Conservation (phyloP, 2,329 filamentous ascomycete species). For the Stagonosporopsis rhizophila region DNA sequence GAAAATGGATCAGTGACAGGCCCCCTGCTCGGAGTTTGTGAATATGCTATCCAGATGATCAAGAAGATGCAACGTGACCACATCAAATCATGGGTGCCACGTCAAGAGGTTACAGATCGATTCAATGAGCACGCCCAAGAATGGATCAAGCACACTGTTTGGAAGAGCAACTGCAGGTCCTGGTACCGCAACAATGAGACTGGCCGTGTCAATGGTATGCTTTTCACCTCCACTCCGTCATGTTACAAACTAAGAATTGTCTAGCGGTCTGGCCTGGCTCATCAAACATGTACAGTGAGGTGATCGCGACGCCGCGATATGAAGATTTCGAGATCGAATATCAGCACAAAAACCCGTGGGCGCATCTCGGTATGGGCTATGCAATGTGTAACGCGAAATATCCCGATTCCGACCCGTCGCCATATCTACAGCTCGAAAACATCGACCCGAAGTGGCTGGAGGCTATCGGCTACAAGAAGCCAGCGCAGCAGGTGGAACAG, state of each 20-base stretch:
- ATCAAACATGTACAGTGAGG: slow-evolving; percentile 57
- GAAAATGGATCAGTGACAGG: slow-evolving; percentile 57
- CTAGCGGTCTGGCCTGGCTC: slow-evolving; percentile 60
- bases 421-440: slow-evolving; percentile 50
- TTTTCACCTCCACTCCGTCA: not conserved
- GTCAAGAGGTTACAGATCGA: slow-evolving; percentile 50
- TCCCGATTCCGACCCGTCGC: slow-evolving; percentile 44
- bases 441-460: slow-evolving; percentile 54
- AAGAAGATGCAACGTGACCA: slow-evolving; percentile 57
- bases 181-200: slow-evolving; percentile 57
- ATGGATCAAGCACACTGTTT: slow-evolving; percentile 59
- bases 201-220: slow-evolving; percentile 41
- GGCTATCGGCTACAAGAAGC: slow-evolving; percentile 34
- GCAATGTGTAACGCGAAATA: slow-evolving; percentile 33
- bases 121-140: slow-evolving; percentile 57
- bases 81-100: slow-evolving; percentile 52
- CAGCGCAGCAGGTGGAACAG: slow-evolving; percentile 25
- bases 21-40: slow-evolving; percentile 48
- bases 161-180: slow-evolving; percentile 54
- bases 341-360: slow-evolving; percentile 52
- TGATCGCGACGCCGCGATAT: slow-evolving; percentile 50
- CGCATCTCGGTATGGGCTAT: slow-evolving; percentile 53
- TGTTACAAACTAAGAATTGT: slow-evolving; percentile 6
- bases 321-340: slow-evolving; percentile 55
- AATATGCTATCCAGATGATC: slow-evolving; percentile 53